Percentiles rank a stretch among this genome's conserved stretches.
Conservation (phyloP, 768 basidiomycete species). For the Boletus subcaerulescens region DNA sequence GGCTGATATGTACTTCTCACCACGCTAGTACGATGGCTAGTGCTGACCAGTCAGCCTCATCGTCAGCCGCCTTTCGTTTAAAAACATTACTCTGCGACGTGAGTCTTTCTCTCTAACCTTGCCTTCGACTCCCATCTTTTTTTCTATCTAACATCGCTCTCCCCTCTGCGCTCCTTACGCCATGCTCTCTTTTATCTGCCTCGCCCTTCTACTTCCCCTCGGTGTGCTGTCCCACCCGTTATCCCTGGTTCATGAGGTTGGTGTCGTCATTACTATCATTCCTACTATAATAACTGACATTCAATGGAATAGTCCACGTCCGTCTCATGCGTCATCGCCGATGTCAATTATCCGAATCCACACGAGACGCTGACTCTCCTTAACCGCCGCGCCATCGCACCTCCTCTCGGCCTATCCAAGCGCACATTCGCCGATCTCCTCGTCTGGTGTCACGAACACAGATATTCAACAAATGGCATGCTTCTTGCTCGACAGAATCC, state of each 20-base stretch:
- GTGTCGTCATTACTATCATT: background rate
- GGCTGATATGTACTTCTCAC: too few species aligned
- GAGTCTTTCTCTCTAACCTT: background rate
- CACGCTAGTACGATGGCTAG: too few species aligned
- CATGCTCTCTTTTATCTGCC: conserved; percentile 21
- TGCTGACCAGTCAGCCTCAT: conserved; percentile 5
- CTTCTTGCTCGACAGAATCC: conserved; percentile 27
- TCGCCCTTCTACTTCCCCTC: conserved; percentile 21
- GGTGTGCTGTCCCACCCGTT: conserved; percentile 20
- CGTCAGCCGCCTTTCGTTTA: conserved; percentile 13
- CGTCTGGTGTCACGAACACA: conserved; percentile 25
- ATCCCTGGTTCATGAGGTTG: conserved; percentile 7
- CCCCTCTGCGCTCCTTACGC: conserved; percentile 9
- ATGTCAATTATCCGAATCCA: conserved; percentile 24
- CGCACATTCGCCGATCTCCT: conserved; percentile 26
- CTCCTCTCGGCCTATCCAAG: conserved; percentile 23
- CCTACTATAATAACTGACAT: background rate
- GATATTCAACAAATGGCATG: conserved; percentile 2
- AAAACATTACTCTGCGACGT: background rate
- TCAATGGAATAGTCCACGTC: conserved; percentile 5
- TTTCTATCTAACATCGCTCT: background rate
- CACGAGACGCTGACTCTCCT: conserved; percentile 23
- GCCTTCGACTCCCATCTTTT: background rate
- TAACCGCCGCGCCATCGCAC: conserved; percentile 14
- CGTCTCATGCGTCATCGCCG: conserved; percentile 27